Conservation (phyloP, 306 rosid genomes). For the Senna siamea region DNA sequence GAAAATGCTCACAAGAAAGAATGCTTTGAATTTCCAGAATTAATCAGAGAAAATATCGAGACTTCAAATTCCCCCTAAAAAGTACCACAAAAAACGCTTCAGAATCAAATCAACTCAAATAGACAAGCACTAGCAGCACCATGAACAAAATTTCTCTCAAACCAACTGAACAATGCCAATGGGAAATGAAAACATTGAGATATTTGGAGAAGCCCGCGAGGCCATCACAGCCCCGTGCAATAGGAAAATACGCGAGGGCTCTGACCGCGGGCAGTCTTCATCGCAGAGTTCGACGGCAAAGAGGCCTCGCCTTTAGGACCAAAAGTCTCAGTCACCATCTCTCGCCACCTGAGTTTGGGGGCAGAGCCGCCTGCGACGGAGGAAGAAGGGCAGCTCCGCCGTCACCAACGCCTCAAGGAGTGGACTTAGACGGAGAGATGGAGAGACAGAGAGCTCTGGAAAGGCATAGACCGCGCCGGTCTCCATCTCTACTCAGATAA, state of each 20-base stretch:
- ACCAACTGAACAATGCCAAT: not conserved
- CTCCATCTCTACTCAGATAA: constrained; percentile 25
- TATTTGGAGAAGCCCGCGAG: constrained; percentile 24
- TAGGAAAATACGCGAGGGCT: not conserved
- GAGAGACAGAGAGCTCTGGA: not conserved
- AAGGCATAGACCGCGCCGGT: not conserved
- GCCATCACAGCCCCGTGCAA: constrained; percentile 5
- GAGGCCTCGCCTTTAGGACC: not conserved
- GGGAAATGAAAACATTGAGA: not conserved
- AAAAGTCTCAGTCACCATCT: not conserved
- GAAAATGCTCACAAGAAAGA: not conserved
- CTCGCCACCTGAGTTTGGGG: not conserved
- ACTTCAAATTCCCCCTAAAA: not conserved
- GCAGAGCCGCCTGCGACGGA: constrained; percentile 25
- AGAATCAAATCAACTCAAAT: not conserved
- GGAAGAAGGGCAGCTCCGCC: constrained; percentile 27
- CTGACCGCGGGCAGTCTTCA: constrained; percentile 36
- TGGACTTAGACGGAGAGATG: not conserved
- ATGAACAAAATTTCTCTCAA: not conserved
- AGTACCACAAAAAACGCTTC: not conserved
- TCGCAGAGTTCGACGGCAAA: constrained; percentile 24
- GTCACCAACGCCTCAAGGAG: not conserved
- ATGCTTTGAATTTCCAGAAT: not conserved
- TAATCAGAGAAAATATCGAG: not conserved
- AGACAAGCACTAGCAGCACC: not conserved